Conservation (phyloP, 1,284 basidiomycete genomes). For the Trichosporon sp. region DNA sequence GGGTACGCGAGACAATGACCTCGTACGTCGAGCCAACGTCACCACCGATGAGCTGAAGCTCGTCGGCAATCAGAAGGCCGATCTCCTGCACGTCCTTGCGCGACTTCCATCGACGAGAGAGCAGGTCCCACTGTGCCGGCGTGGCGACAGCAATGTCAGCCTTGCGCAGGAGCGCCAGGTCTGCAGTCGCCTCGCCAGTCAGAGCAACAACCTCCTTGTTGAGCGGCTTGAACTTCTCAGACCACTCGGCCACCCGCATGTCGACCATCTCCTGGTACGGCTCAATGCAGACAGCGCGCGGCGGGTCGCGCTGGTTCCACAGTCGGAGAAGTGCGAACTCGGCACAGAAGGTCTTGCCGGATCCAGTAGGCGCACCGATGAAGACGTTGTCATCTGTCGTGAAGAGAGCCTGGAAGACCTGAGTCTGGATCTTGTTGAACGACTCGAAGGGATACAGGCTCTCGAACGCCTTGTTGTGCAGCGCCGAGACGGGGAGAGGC, state of each 20-base stretch:
- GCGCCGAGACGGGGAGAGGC: constrained; percentile 76
- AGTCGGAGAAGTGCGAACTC: constrained; percentile 89
- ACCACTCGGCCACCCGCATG: constrained; percentile 81
- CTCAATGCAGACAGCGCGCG: constrained; percentile 90
- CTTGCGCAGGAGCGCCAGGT: constrained; percentile 83
- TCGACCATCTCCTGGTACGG: constrained; percentile 98
- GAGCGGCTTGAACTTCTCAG: constrained; percentile 69
- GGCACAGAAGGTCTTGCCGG: constrained; percentile 94
- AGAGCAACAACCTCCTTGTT: constrained; percentile 89
- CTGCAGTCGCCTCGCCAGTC: constrained; percentile 91
- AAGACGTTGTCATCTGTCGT: constrained; percentile 94
- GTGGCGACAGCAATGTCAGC: constrained; percentile 89
- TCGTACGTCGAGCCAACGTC: constrained; percentile 95
- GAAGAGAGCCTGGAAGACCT: constrained; percentile 96
- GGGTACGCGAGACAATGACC: constrained; percentile 85
- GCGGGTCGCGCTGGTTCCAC: constrained; percentile 78
- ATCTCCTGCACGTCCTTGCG: constrained; percentile 94
- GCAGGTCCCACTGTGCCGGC: constrained; percentile 87
- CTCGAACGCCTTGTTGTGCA: constrained; percentile 89
- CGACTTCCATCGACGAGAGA: constrained; percentile 90
- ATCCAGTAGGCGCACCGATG: constrained; percentile 91
- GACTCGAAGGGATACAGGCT: constrained; percentile 73
- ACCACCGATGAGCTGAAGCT: constrained; percentile 87
- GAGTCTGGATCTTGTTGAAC: constrained; percentile 99
- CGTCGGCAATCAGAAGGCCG: constrained; percentile 88